Evolutionary conservation across 495 filamentous ascomycete genomes (phyloP).

Genomic region (Bacidia rubella): DNA sequence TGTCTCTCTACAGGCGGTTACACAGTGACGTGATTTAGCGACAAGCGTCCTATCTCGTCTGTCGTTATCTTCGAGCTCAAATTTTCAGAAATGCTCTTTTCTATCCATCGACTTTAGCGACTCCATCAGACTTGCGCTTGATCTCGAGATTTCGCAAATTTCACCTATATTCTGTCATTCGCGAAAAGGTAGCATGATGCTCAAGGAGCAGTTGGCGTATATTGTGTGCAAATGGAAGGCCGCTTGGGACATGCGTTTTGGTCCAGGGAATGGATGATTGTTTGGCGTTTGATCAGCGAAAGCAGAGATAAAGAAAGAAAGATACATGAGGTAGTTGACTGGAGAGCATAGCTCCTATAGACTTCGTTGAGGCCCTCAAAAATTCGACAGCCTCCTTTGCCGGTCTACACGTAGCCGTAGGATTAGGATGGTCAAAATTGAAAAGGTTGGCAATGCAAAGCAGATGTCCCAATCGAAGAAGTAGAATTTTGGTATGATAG

Average conservation of each 20-base stretch:
- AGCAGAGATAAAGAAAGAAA: background rate
- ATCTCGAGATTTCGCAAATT: too few relatives aligned
- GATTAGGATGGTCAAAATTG: too few relatives aligned
- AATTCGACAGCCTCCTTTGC: too few relatives aligned
- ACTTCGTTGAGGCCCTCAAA: too few relatives aligned
- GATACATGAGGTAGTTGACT: background rate
- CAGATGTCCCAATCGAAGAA: too few relatives aligned
- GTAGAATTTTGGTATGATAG: too few relatives aligned
- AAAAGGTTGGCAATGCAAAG: too few relatives aligned
- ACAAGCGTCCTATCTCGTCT: background rate
- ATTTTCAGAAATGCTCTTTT: background rate
- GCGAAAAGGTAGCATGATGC: too few relatives aligned
- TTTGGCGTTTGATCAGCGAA: background rate
- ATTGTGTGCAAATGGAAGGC: background rate
- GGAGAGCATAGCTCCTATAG: too few relatives aligned
- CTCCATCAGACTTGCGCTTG: background rate
- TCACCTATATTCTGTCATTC: too few relatives aligned
- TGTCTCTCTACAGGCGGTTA: background rate
- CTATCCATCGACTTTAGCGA: background rate
- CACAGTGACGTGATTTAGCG: conserved; percentile 1
- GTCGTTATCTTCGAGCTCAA: background rate
- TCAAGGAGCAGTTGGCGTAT: background rate
- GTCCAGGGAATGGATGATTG: background rate
- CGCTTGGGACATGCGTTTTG: background rate
- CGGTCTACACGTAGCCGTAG: too few relatives aligned